A percentile compares a stretch with the other conserved stretches of the same genome.
These are phyloP conservation scores for Pontederia crassipes DNA, from an alignment of 176 grass and related monocot genomes.

Conservation along the genomic window DNA sequence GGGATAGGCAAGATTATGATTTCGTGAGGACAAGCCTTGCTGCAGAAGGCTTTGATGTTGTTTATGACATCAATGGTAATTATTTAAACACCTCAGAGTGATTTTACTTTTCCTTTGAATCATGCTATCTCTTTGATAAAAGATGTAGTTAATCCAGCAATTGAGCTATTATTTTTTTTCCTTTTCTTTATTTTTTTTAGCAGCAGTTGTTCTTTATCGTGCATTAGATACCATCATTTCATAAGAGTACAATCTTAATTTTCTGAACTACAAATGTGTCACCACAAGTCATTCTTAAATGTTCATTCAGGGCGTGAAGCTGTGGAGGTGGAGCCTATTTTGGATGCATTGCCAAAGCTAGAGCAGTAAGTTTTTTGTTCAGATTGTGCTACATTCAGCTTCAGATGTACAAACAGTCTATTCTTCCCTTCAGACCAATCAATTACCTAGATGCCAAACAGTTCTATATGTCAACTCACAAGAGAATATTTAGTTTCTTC, in stretches of 20 bases:
- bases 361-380: constrained; percentile 57
- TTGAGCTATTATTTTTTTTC: no score
- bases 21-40: constrained; percentile 82
- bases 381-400: not conserved
- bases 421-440: no score
- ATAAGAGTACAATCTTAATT: no score
- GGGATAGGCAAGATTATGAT: constrained; percentile 80
- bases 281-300: not conserved
- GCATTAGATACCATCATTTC: no score
- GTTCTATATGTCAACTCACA: no score
- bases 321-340: constrained; percentile 55
- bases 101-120: not conserved
- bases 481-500: no score
- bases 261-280: not conserved
- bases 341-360: constrained; percentile 77
- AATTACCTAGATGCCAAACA: no score
- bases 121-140: no score
- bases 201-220: no score
- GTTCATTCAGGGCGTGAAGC: constrained; percentile 68
- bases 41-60: constrained; percentile 67
- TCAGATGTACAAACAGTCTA: no score
- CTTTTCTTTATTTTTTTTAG: no score
- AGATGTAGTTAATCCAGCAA: no score
- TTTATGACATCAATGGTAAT: constrained; percentile 94
- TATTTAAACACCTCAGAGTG: not conserved